Evolutionary conservation across 257 asterid species (phyloP), one percentile per base, ranked within the genome.

Genomic region (Fraxinus pennsylvanica): DNA sequence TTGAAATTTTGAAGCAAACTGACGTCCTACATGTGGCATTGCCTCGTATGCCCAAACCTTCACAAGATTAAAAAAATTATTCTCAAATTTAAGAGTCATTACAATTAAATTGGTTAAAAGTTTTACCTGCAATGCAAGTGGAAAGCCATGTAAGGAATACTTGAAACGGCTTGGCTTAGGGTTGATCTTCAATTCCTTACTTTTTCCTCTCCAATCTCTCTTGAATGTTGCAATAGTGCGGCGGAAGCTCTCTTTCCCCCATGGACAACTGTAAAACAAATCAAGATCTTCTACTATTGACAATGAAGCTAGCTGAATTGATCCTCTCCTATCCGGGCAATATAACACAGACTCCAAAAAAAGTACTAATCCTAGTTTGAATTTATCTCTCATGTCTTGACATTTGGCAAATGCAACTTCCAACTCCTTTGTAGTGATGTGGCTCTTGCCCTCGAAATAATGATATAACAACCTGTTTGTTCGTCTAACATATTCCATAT

Each of bases 41-140:
- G 35, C 69, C 69, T 63, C 69, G 19, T 63, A 63, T 63, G 69
- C 69, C 69, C 69, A 63, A 63, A 63, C 69, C 69, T 63, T 25
- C 2, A 25, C 69, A 63, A 25, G 69, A 63, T 63, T 27, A 25
- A 63, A 63, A 63, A 17, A 22, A 63, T 63, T 10, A 54, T 54
- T 63, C 69, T 25, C 33, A 63, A 63, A 63, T 5, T 63, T 27
- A 63, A 63, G 6, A 22, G 35, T 63, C 69, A 25, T 22, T 25
- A 22, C 21, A 63, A 3, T 19, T 54, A 17, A 4, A 19, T 54
- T 54, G 9, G 65, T 54, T 54, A 63, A 8, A 22, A 61, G 15
- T 25, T 63, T 12, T 63, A 63, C 69, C 69, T 63, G 69, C 69
- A 63, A 63, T 63, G 69, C 69, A 63, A 63, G 69, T 22, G 69